Evolutionary conservation across 1,284 basidiomycete genomes (phyloP).

Genomic region (Cerioporus squamosus): DNA sequence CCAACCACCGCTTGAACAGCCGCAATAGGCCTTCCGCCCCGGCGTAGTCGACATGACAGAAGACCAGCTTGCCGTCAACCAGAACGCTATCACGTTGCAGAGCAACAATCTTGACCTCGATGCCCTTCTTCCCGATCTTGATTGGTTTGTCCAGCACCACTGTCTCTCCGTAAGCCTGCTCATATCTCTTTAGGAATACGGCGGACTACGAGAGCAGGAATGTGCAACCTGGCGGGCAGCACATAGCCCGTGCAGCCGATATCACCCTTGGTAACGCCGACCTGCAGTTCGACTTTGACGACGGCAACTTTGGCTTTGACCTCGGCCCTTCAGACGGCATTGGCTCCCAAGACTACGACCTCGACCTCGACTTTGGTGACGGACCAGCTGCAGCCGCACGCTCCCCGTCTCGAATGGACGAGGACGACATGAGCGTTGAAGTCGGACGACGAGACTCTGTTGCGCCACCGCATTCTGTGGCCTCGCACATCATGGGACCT

Average conservation of each 20-base stretch:
- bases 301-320: constrained; percentile 64
- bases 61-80: constrained; percentile 87
- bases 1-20: neutral
- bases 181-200: constrained; percentile 57
- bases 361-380: constrained; percentile 76
- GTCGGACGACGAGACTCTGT: constrained; percentile 79
- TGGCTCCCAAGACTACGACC: constrained; percentile 82
- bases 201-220: constrained; percentile 71
- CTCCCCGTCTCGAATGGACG: constrained; percentile 28
- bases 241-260: constrained; percentile 82
- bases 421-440: constrained; percentile 68
- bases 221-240: constrained; percentile 69
- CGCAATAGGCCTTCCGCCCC: constrained; percentile 82
- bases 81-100: constrained; percentile 86
- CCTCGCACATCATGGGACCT: constrained; percentile 59
- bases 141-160: constrained; percentile 57
- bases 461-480: constrained; percentile 52
- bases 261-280: constrained; percentile 81
- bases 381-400: constrained; percentile 43
- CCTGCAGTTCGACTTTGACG: constrained; percentile 61
- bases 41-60: constrained; percentile 94
- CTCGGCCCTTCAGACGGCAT: constrained; percentile 81
- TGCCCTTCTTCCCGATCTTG: constrained; percentile 79
- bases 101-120: constrained; percentile 77
- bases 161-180: neutral